Percentiles rank a stretch among this genome's conserved stretches.
phyloP scores from a whole-genome alignment of 2,329 filamentous ascomycete species.

The Trichoderma afroharzianum region DNA sequence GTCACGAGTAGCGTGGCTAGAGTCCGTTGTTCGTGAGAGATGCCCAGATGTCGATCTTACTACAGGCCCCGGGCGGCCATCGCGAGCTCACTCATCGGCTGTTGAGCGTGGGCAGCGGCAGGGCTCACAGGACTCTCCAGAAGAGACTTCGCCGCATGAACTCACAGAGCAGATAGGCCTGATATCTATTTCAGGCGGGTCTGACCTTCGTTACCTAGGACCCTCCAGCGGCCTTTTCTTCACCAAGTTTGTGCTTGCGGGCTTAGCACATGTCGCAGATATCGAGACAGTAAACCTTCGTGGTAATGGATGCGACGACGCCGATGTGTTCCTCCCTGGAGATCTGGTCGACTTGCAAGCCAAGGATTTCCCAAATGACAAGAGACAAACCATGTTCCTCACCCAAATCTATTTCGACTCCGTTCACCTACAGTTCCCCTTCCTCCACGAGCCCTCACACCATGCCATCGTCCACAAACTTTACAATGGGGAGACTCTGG shows the following conservation, averaged over 20 bases:
- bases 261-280: neutral
- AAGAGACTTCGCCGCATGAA: conserved; percentile 41
- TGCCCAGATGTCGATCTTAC: conserved; percentile 42
- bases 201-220: conserved; percentile 50
- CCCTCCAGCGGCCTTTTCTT: conserved; percentile 55
- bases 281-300: conserved; percentile 7
- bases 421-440: conserved; percentile 47
- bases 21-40: conserved; percentile 39
- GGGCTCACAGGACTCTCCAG: conserved; percentile 14
- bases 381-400: conserved; percentile 24
- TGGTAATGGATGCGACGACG: neutral
- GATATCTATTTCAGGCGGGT: conserved; percentile 45
- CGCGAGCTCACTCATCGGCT: neutral
- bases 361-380: conserved; percentile 12
- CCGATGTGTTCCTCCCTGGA: conserved; percentile 24
- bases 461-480: conserved; percentile 36
- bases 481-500: conserved; percentile 29
- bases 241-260: conserved; percentile 45
- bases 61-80: conserved; percentile 20
- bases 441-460: conserved; percentile 45
- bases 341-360: conserved; percentile 35
- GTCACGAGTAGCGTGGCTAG: conserved; percentile 37
- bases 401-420: conserved; percentile 46
- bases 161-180: conserved; percentile 39
- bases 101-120: neutral